These are phyloP conservation scores for Cyphellophora europaea DNA, from an alignment of 2,329 filamentous ascomycete species.

Conservation along the genomic window DNA sequence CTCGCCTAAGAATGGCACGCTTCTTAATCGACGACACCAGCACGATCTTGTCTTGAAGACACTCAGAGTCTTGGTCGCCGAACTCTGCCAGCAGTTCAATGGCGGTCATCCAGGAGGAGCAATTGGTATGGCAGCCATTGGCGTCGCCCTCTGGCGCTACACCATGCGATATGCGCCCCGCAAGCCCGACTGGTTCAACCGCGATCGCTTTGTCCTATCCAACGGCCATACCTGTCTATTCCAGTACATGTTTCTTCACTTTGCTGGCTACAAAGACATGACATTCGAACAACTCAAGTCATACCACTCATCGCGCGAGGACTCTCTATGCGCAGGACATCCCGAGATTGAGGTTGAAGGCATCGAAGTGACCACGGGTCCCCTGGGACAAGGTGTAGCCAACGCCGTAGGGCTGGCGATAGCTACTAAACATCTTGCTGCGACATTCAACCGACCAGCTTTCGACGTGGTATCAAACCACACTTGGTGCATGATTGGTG, in stretches of 20 bases:
- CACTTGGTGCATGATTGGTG: conserved; percentile 94
- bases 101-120: conserved; percentile 97
- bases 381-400: conserved; percentile 91
- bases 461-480: conserved; percentile 91
- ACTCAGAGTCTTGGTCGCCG: conserved; percentile 49
- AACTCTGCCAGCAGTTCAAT: conserved; percentile 70
- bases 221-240: conserved; percentile 99
- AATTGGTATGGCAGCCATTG: conserved; percentile 88
- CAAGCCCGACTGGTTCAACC: conserved; percentile 94
- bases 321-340: conserved; percentile 63
- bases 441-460: conserved; percentile 91
- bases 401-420: conserved; percentile 98
- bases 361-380: conserved; percentile 95
- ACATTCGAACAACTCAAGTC: conserved; percentile 49
- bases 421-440: conserved; percentile 83
- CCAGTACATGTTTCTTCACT: conserved; percentile 94
- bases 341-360: conserved; percentile 94
- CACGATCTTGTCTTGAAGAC: background rate
- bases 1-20: too few relatives aligned
- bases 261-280: conserved; percentile 74
- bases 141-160: conserved; percentile 97
- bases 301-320: conserved; percentile 40
- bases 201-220: conserved; percentile 96
- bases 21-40: too few relatives aligned
- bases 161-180: conserved; percentile 99